phyloP scores from a whole-genome alignment of 75 land plant species.

The Sequoiadendron giganteum region DNA sequence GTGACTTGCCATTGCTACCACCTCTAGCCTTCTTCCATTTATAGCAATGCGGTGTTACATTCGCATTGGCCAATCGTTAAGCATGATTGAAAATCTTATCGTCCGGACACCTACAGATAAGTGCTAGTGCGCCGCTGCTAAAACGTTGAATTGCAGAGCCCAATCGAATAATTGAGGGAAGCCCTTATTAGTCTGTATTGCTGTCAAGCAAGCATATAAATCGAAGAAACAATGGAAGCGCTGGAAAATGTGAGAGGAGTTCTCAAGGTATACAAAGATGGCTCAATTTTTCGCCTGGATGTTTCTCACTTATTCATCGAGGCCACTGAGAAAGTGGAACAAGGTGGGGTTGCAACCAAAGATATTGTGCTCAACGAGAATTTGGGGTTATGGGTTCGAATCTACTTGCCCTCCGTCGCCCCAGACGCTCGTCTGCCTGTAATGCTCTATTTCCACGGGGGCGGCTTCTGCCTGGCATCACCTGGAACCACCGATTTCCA shows the following conservation, averaged over 20 bases:
- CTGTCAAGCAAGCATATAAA: too few relatives aligned
- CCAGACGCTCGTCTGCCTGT: constrained; percentile 18
- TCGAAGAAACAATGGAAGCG: not conserved
- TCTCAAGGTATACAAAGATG: not conserved
- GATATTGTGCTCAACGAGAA: constrained; percentile 23
- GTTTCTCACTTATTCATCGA: not conserved
- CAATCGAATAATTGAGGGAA: too few relatives aligned
- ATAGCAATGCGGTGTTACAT: too few relatives aligned
- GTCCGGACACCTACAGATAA: too few relatives aligned
- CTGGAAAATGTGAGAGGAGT: not conserved
- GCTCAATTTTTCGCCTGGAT: not conserved
- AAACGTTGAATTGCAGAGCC: too few relatives aligned
- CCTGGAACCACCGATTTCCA: constrained; percentile 17
- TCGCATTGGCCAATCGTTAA: too few relatives aligned
- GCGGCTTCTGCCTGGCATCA: constrained; percentile 30
- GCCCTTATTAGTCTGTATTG: too few relatives aligned
- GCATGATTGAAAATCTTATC: too few relatives aligned
- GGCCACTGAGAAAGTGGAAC: not conserved
- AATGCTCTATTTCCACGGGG: constrained; percentile 47
- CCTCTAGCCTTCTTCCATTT: too few relatives aligned
- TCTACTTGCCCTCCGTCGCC: constrained; percentile 24
- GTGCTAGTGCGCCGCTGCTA: too few relatives aligned
- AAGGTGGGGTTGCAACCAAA: constrained; percentile 13
- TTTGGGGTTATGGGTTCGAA: constrained; percentile 32
- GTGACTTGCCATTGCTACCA: too few relatives aligned